A percentile compares a stretch with the other conserved stretches of the same genome.
Evolutionary conservation across 495 filamentous ascomycete species (phyloP).

Genomic region (Aspergillus coremiiformis): DNA sequence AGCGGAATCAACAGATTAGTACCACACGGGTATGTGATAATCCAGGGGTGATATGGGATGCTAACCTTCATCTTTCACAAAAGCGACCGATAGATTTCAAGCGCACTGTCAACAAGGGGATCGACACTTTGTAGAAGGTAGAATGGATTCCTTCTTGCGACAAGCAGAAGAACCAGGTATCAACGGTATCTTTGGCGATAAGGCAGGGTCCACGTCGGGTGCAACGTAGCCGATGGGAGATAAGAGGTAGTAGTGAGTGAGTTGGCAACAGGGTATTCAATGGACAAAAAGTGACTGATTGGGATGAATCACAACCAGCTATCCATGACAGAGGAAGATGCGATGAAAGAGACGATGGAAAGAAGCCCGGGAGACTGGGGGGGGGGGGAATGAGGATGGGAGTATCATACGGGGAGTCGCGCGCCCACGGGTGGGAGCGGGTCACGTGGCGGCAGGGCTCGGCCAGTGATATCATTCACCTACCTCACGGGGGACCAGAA

Average conservation of each 20-base stretch:
- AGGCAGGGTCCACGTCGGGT: background rate
- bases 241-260: conserved; percentile 16
- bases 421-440: conserved; percentile 14
- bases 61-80: conserved; percentile 24
- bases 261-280: conserved; percentile 8
- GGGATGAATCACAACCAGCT: background rate
- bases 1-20: conserved; percentile 1
- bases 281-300: conserved; percentile 9
- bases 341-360: conserved; percentile 9
- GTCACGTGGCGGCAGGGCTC: conserved; percentile 31
- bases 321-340: conserved; percentile 6
- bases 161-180: background rate
- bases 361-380: conserved; percentile 1
- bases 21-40: background rate
- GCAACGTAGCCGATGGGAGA: conserved; percentile 15
- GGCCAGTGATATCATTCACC: conserved; percentile 39
- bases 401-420: conserved; percentile 4
- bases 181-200: background rate
- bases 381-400: too few species aligned
- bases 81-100: conserved; percentile 4
- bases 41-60: background rate
- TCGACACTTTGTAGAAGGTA: background rate
- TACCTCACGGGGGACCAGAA: conserved; percentile 31
- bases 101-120: background rate
- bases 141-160: background rate